Evolutionary conservation across 2,329 filamentous ascomycete species (phyloP).

Genomic region (Pseudogymnoascus sp.): DNA sequence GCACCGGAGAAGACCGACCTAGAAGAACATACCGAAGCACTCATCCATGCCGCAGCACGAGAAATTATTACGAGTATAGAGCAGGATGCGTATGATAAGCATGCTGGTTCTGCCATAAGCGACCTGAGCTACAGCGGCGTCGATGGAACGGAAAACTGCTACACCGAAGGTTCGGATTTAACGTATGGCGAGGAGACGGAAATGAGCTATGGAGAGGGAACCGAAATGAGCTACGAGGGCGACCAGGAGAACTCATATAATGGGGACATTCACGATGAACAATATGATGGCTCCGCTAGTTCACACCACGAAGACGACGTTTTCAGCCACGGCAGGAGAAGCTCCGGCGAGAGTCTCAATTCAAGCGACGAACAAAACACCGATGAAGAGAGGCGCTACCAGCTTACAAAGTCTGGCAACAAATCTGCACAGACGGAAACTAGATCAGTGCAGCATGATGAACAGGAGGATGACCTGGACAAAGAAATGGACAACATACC

Average conservation of each 20-base stretch:
- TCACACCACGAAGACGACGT: conserved; percentile 28
- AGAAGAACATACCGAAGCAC: conserved; percentile 38
- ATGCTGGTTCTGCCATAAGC: conserved; percentile 29
- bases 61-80: conserved; percentile 44
- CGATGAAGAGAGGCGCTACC: conserved; percentile 17
- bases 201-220: conserved; percentile 18
- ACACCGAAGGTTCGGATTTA: conserved; percentile 21
- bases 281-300: conserved; percentile 24
- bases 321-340: conserved; percentile 24
- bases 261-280: conserved; percentile 21
- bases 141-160: conserved; percentile 16
- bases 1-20: conserved; percentile 18
- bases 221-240: conserved; percentile 19
- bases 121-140: conserved; percentile 27
- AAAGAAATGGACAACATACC: conserved; percentile 17
- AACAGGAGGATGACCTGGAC: conserved; percentile 34
- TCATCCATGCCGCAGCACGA: conserved; percentile 47
- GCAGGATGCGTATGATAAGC: conserved; percentile 27
- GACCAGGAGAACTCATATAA: conserved; percentile 19
- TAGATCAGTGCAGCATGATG: conserved; percentile 34
- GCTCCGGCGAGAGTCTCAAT: conserved; percentile 23
- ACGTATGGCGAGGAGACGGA: conserved; percentile 24
- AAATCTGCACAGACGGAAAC: conserved; percentile 30
- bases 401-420: not conserved
- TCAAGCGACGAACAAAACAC: conserved; percentile 22